Evolutionary conservation across 371 early-diverging fungal species (phyloP).

Genomic region (Zopfochytrium polystomum): DNA sequence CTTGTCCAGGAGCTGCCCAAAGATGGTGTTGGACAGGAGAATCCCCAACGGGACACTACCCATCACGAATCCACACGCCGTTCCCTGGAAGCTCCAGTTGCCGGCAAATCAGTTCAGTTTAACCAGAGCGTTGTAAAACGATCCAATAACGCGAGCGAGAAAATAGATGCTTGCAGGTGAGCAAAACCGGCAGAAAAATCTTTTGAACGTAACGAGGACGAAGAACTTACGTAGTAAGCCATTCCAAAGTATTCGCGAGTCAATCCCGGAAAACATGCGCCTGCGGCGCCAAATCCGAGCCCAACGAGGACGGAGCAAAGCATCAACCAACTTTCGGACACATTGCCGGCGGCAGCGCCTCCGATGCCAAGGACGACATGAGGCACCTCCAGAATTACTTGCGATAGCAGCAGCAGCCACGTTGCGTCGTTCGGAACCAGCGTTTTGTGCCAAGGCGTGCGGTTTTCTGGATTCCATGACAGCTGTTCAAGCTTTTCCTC

Average conservation of each 20-base stretch:
- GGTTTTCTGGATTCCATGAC: no score
- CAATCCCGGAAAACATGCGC: constrained; percentile 27
- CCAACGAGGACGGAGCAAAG: constrained; percentile 33
- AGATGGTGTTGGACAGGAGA: constrained; percentile 27
- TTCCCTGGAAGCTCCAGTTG: constrained; percentile 22
- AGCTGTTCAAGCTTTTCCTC: no score
- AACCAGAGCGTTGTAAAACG: no score
- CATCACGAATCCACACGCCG: constrained; percentile 33
- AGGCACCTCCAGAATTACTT: constrained; percentile 20
- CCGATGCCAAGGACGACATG: not conserved
- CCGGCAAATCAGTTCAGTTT: no score
- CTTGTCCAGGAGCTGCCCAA: constrained; percentile 23
- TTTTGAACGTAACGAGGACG: no score
- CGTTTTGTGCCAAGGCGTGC: no score
- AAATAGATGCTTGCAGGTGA: no score
- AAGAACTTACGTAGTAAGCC: constrained; percentile 21
- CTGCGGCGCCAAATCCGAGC: constrained; percentile 27
- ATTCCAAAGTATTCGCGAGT: constrained; percentile 31
- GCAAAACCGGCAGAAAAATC: no score
- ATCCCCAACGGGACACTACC: constrained; percentile 32
- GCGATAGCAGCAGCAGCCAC: constrained; percentile 18
- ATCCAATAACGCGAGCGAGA: no score
- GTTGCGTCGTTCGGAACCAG: not conserved
- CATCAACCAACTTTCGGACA: not conserved
- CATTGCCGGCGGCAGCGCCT: no score